Conservation (phyloP, 1,139 yeast species). For the Taphrina deformans region DNA sequence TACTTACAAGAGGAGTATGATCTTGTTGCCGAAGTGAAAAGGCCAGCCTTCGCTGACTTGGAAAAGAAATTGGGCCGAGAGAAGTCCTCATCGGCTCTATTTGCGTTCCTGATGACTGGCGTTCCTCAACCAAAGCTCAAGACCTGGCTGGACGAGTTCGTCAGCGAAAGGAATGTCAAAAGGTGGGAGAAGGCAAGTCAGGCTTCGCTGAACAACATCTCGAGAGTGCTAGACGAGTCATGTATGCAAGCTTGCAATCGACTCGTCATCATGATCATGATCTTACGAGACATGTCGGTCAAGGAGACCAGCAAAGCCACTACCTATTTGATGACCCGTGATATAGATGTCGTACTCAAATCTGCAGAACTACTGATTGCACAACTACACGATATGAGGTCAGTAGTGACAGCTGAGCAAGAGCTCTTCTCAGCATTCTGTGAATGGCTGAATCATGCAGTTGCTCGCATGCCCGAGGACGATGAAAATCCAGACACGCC, state of each 20-base stretch:
- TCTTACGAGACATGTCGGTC: slow-evolving; percentile 49
- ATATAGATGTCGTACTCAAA: slow-evolving; percentile 1
- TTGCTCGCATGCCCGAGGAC: slow-evolving; percentile 35
- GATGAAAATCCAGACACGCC: slow-evolving; percentile 32
- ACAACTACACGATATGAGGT: slow-evolving; percentile 18
- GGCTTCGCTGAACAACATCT: slow-evolving; percentile 52
- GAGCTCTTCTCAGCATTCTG: slow-evolving; percentile 37
- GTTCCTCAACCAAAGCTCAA: slow-evolving; percentile 44
- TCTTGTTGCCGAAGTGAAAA: slow-evolving; percentile 18
- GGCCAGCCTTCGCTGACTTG: slow-evolving; percentile 10
- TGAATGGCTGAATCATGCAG: slow-evolving; percentile 37
- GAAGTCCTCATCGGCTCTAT: slow-evolving; percentile 22
- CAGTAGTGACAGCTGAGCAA: slow-evolving; percentile 33
- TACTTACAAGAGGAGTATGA: slow-evolving; percentile 36
- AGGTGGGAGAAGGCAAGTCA: slow-evolving; percentile 57
- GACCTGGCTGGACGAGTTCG: slow-evolving; percentile 53
- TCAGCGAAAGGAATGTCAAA: slow-evolving; percentile 58
- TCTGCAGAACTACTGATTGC: slow-evolving; percentile 6
- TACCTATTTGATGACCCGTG: neutral
- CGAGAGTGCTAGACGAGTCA: slow-evolving; percentile 52
- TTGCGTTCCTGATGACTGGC: slow-evolving; percentile 40
- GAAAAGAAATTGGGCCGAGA: slow-evolving; percentile 5
- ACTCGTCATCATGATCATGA: slow-evolving; percentile 52
- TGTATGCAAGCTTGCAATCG: slow-evolving; percentile 62
- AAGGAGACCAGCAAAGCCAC: neutral